A percentile compares a stretch with the other conserved stretches of the same genome.
Conservation (phyloP, 2,329 filamentous ascomycete genomes). For the Colletotrichum lini region DNA sequence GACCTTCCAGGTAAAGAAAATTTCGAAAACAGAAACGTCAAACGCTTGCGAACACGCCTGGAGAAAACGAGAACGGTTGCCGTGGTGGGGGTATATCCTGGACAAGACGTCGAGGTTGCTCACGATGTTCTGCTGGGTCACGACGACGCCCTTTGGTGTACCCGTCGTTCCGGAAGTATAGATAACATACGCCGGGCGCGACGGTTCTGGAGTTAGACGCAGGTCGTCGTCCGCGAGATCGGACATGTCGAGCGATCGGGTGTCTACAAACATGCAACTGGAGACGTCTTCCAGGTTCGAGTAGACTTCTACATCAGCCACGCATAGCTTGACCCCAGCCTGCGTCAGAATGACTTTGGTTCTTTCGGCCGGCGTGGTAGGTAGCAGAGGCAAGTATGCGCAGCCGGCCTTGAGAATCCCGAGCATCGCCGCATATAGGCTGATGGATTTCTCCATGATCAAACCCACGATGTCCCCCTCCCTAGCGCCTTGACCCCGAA, state of each 20-base stretch:
- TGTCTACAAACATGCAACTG: conserved; percentile 50
- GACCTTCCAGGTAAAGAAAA: conserved; percentile 85
- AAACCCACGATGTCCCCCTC: conserved; percentile 77
- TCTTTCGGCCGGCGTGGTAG: conserved; percentile 76
- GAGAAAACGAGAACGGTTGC: conserved; percentile 71
- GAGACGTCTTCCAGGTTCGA: conserved; percentile 38
- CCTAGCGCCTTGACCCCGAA: conserved; percentile 63
- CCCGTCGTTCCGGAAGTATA: conserved; percentile 90
- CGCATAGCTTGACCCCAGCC: conserved; percentile 64
- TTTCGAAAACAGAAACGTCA: conserved; percentile 91
- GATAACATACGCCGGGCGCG: conserved; percentile 80
- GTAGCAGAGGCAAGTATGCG: conserved; percentile 85
- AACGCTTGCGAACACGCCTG: conserved; percentile 90
- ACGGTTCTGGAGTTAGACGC: conserved; percentile 55
- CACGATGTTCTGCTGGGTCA: conserved; percentile 82
- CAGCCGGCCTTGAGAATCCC: conserved; percentile 81
- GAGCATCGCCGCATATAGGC: conserved; percentile 82
- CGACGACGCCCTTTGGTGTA: conserved; percentile 82
- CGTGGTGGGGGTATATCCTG: conserved; percentile 73
- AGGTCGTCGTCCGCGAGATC: conserved; percentile 55
- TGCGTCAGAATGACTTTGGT: conserved; percentile 74
- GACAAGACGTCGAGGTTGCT: conserved; percentile 81
- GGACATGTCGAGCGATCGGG: conserved; percentile 50
- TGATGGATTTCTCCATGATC: conserved; percentile 81
- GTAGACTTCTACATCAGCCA: conserved; percentile 55